These are phyloP conservation scores for Penicillium coffeae DNA, from an alignment of 495 filamentous ascomycete genomes.

Conservation along the genomic window DNA sequence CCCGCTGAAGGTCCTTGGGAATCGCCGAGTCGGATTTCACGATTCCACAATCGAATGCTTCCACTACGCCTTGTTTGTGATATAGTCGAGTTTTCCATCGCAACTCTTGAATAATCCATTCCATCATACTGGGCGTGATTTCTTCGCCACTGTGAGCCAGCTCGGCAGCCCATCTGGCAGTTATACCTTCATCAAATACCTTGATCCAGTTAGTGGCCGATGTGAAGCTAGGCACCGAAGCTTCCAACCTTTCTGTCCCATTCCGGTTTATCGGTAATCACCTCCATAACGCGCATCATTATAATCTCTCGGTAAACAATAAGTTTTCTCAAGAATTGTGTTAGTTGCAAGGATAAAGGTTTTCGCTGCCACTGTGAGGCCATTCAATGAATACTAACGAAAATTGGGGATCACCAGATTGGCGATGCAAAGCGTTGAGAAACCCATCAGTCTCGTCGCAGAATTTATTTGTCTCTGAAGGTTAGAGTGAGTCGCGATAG, in stretches of 20 bases:
- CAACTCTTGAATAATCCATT: conserved; percentile 49
- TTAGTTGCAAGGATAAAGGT: not conserved
- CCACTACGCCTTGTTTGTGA: conserved; percentile 28
- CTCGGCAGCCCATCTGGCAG: conserved; percentile 35
- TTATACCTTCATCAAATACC: conserved; percentile 43
- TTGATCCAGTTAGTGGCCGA: conserved; percentile 4
- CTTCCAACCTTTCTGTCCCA: conserved; percentile 46
- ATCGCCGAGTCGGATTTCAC: conserved; percentile 39
- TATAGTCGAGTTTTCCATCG: conserved; percentile 35
- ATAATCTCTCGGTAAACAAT: conserved; percentile 5
- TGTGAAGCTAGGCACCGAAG: not conserved
- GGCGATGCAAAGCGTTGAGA: too few species aligned
- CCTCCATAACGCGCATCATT: conserved; percentile 35
- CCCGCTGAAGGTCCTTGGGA: conserved; percentile 17
- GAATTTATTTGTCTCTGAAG: too few species aligned
- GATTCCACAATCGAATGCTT: conserved; percentile 26
- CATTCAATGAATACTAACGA: not conserved
- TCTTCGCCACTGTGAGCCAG: conserved; percentile 21
- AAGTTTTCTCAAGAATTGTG: not conserved
- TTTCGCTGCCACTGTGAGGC: too few species aligned
- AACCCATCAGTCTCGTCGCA: too few species aligned
- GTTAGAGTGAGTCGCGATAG: too few species aligned
- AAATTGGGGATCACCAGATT: too few species aligned
- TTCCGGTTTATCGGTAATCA: conserved; percentile 40
- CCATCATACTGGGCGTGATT: conserved; percentile 44